phyloP scores from a whole-genome alignment of 2,329 filamentous ascomycete genomes.

The Corniculantispora saksenae region DNA sequence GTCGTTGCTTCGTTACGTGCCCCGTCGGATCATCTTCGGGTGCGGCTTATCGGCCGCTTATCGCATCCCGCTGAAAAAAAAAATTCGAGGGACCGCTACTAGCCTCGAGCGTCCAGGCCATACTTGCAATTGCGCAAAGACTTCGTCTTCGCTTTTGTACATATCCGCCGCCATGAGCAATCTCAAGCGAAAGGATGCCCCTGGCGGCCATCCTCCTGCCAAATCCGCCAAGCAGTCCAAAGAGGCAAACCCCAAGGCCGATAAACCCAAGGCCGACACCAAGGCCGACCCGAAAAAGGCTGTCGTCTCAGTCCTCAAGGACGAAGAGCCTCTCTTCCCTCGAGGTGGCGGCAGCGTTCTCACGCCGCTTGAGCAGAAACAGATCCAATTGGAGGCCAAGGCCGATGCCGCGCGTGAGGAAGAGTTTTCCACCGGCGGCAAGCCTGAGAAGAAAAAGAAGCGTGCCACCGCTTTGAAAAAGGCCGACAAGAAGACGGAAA shows the following conservation, averaged over 20 bases:
- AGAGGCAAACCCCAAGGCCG: slow-evolving; percentile 50
- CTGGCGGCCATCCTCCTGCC: slow-evolving; percentile 49
- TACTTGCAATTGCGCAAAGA: slow-evolving; percentile 21
- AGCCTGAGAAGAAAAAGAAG: slow-evolving; percentile 53
- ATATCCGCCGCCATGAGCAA: slow-evolving; percentile 50
- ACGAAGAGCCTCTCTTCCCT: slow-evolving; percentile 89
- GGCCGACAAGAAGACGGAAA: slow-evolving; percentile 53
- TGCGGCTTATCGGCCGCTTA: slow-evolving; percentile 29
- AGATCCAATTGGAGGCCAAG: slow-evolving; percentile 91
- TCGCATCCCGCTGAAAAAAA: slow-evolving; percentile 35
- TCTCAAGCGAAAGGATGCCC: slow-evolving; percentile 60
- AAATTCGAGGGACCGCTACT: slow-evolving; percentile 24
- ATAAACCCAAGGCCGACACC: slow-evolving; percentile 28
- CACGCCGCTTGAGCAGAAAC: slow-evolving; percentile 92
- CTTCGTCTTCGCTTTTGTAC: slow-evolving; percentile 23
- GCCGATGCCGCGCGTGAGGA: slow-evolving; percentile 91
- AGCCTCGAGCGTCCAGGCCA: not conserved
- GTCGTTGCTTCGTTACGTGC: too few relatives aligned
- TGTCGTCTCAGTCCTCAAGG: slow-evolving; percentile 54
- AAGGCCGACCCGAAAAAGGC: slow-evolving; percentile 35
- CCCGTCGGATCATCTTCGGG: not conserved
- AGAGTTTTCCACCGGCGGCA: slow-evolving; percentile 55
- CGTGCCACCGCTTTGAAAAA: slow-evolving; percentile 56
- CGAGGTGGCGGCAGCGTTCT: slow-evolving; percentile 88
- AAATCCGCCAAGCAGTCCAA: slow-evolving; percentile 51